Evolutionary conservation across 1,139 yeast genomes (phyloP), one percentile per base, ranked within the genome.

Genomic region (Yamadazyma sp.): DNA sequence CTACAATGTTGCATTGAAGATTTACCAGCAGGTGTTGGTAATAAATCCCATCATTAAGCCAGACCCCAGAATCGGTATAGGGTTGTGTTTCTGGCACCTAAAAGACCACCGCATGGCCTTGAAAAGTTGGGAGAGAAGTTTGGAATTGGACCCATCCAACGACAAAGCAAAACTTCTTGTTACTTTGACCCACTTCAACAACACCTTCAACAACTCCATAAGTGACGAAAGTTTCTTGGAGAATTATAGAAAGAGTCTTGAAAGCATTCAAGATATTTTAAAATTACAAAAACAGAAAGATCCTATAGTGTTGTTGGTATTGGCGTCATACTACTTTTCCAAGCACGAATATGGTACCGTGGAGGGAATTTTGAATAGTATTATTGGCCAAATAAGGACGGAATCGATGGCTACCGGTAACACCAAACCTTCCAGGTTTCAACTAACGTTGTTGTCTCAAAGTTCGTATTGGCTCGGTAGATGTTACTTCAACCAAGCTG

Each of bases 21-120:
- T 86, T 33, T 92, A 86, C 61, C 99, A 92, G 64, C 87, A 83
- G 48, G 83, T 87, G 8, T 70, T 92, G 49, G 75, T 83, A 34
- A 71, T 83, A 38, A 83, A 88, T 47, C 98, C 98, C 2, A 57
- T 81, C 29, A 69, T 85, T 55, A 75, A 76, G 48, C 98, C 98
- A 1, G 98, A 92, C 61, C 95, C 98, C 16, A 75, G 99, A 62
- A 76, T 92, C 43, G 99, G 98, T 17, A 82, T 92, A 48, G 99
- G 98, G 31, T 69, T 92, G 51, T 91, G 98, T 61, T 91, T 83
- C 58, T 92, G 97, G 97, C 79, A 81, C 46, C 68, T 92, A 44
- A 84, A 83, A 40, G 96, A 88, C 57, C 77, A 79, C 48, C 75
- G 75, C 34, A 77, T 88, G 71, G 98, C 98, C 0, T 57, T 76